Conservation (phyloP, 2,329 filamentous ascomycete species). For the Pseudogymnoascus sp. region DNA sequence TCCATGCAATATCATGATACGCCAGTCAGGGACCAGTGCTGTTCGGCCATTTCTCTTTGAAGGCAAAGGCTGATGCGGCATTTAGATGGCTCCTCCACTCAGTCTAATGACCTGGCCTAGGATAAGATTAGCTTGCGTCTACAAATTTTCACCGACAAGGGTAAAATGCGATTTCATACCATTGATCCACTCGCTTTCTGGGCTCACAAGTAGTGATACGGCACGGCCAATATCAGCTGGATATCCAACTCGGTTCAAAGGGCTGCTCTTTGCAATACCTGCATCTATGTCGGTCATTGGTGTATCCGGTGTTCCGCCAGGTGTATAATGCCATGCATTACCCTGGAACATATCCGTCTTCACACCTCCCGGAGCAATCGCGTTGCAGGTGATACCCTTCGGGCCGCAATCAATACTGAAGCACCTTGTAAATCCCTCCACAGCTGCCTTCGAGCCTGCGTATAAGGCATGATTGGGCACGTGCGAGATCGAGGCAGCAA, state of each 20-base stretch:
- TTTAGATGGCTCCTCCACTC: slow-evolving; percentile 17
- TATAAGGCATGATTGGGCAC: slow-evolving; percentile 55
- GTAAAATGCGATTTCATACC: slow-evolving; percentile 33
- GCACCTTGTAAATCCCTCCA: slow-evolving; percentile 53
- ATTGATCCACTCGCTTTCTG: slow-evolving; percentile 58
- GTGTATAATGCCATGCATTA: slow-evolving; percentile 52
- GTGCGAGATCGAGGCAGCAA: slow-evolving; percentile 51
- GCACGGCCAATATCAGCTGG: slow-evolving; percentile 49
- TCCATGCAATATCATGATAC: neutral
- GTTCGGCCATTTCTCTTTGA: neutral
- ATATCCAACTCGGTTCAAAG: slow-evolving; percentile 49
- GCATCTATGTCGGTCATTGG: slow-evolving; percentile 44
- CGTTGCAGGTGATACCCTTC: slow-evolving; percentile 58
- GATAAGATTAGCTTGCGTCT: slow-evolving; percentile 1
- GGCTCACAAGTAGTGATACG: slow-evolving; percentile 46
- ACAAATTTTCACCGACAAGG: neutral
- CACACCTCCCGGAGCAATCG: slow-evolving; percentile 60
- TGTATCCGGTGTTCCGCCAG: slow-evolving; percentile 45
- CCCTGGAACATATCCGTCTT: slow-evolving; percentile 59
- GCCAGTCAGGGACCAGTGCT: neutral
- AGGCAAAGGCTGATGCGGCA: neutral
- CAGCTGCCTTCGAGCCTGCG: slow-evolving; percentile 54
- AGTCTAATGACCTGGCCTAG: slow-evolving; percentile 22
- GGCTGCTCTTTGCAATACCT: slow-evolving; percentile 47
- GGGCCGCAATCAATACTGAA: slow-evolving; percentile 57